phyloP scores from a whole-genome alignment of 768 basidiomycete genomes.

The Leccinum incarnatum region DNA sequence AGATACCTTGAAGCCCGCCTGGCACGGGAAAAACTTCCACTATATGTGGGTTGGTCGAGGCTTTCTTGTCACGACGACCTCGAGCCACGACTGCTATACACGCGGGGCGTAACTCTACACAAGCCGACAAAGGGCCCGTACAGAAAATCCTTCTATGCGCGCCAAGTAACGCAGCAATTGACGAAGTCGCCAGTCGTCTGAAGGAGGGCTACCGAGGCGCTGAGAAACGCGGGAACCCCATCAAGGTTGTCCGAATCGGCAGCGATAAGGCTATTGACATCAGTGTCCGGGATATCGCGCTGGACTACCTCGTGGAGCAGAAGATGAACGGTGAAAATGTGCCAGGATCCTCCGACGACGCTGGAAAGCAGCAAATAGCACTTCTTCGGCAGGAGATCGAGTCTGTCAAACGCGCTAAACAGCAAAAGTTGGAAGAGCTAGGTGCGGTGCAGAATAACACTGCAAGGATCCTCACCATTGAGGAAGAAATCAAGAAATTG shows the following conservation, averaged over 20 bases:
- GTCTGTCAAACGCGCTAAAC: slow-evolving; percentile 56
- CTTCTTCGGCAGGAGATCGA: slow-evolving; percentile 66
- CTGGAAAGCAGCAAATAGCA: slow-evolving; percentile 55
- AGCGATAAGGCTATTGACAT: slow-evolving; percentile 69
- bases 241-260: slow-evolving; percentile 91
- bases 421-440: slow-evolving; percentile 62
- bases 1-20: slow-evolving; percentile 64
- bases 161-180: slow-evolving; percentile 97
- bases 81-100: slow-evolving; percentile 48
- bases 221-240: slow-evolving; percentile 48
- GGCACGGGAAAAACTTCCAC: slow-evolving; percentile 99
- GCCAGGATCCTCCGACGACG: slow-evolving; percentile 45
- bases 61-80: slow-evolving; percentile 65
- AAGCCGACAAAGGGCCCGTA: slow-evolving; percentile 42
- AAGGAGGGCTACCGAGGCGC: slow-evolving; percentile 71
- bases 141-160: slow-evolving; percentile 90
- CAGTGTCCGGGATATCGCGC: slow-evolving; percentile 79
- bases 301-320: slow-evolving; percentile 83
- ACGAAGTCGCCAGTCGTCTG: slow-evolving; percentile 88
- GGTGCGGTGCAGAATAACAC: slow-evolving; percentile 53
- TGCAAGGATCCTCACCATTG: slow-evolving; percentile 51
- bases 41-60: slow-evolving; percentile 90
- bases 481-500: slow-evolving; percentile 67
- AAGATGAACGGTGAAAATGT: slow-evolving; percentile 51
- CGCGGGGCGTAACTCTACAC: slow-evolving; percentile 41